Evolutionary conservation across 2,329 filamentous ascomycete genomes (phyloP).

Genomic region (Dactylellina leptospora): DNA sequence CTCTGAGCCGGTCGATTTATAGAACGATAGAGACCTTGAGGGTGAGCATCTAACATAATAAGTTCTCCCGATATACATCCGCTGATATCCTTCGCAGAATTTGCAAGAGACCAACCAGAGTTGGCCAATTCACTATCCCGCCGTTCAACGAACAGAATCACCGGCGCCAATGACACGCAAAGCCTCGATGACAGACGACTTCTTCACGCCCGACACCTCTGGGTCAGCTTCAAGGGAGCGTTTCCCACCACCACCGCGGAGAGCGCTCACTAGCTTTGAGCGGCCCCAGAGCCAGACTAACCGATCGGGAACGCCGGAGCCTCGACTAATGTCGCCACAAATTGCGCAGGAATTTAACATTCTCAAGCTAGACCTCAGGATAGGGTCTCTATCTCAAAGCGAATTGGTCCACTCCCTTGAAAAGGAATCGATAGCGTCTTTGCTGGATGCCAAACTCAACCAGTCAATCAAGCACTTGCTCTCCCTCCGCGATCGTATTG

Average conservation of each 20-base stretch:
- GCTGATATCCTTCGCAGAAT: constrained; percentile 59
- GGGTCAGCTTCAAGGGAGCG: constrained; percentile 60
- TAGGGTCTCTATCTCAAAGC: constrained; percentile 83
- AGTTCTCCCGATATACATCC: neutral
- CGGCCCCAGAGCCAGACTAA: constrained; percentile 58
- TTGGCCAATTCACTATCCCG: constrained; percentile 96
- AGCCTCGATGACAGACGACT: constrained; percentile 68
- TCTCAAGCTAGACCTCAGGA: constrained; percentile 90
- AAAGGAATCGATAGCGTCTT: constrained; percentile 85
- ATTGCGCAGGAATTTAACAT: constrained; percentile 96
- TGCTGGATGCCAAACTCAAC: constrained; percentile 92
- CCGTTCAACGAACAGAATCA: constrained; percentile 72
- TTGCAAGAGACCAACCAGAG: constrained; percentile 87
- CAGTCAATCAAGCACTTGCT: constrained; percentile 91
- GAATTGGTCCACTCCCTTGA: constrained; percentile 95
- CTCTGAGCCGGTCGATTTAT: constrained; percentile 86
- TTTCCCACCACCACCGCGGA: constrained; percentile 65
- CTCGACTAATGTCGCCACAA: constrained; percentile 86
- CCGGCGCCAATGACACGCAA: constrained; percentile 63
- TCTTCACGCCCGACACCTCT: constrained; percentile 60
- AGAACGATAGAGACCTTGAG: constrained; percentile 84
- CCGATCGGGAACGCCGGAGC: constrained; percentile 67
- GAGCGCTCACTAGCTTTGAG: constrained; percentile 77
- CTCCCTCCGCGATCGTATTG: constrained; percentile 87
- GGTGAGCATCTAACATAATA: constrained; percentile 51